phyloP scores from a whole-genome alignment of 176 grass and related monocot genomes.

The Neostapfia colusana region DNA sequence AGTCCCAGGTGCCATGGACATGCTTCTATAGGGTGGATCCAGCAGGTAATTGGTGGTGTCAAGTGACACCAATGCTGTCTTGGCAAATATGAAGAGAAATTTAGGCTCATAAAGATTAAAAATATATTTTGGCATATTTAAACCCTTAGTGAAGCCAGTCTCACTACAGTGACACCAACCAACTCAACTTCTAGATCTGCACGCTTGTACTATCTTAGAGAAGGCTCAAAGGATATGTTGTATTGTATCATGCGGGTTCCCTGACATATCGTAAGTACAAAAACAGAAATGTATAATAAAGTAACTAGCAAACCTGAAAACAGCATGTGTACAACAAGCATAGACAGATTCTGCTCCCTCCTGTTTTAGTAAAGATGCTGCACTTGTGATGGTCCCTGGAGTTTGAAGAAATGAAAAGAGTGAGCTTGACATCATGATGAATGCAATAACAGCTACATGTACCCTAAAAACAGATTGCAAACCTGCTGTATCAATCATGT shows the following conservation, averaged over 20 bases:
- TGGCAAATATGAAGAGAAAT: not conserved
- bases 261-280: not conserved
- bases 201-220: not conserved
- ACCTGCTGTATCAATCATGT: slow-evolving; percentile 99
- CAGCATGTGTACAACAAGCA: slow-evolving; percentile 90
- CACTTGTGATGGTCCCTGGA: slow-evolving; percentile 84
- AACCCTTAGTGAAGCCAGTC: not conserved
- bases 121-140: not conserved
- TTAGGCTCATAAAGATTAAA: not conserved
- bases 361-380: slow-evolving; percentile 80
- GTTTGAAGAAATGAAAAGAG: slow-evolving; percentile 6
- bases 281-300: not conserved
- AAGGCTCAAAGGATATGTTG: not conserved
- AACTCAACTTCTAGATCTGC: not conserved
- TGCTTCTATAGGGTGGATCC: not conserved
- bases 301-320: slow-evolving; percentile 71
- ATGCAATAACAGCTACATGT: not conserved
- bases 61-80: not conserved
- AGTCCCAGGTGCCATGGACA: not conserved
- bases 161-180: not conserved
- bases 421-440: not conserved
- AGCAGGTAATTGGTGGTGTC: not conserved
- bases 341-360: slow-evolving; percentile 93
- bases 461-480: slow-evolving; percentile 22
- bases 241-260: not conserved